Base-by-base conservation (phyloP, 345 rosid genomes). In the Corchorus olitorius region DNA sequence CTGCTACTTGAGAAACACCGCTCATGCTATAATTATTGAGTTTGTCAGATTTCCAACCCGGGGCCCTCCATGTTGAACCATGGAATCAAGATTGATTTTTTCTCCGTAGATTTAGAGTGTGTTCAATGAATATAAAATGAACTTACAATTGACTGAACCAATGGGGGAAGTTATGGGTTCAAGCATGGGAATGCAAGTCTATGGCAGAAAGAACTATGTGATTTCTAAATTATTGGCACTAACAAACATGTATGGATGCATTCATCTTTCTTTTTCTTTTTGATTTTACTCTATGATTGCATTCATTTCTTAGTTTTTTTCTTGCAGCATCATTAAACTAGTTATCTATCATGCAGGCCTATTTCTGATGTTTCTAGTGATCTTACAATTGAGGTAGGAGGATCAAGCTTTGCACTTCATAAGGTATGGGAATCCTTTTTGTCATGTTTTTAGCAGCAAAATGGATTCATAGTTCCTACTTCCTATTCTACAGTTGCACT, bases 361-460 rank as follows among this genome's bases (percentile, higher is more conserved):
- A 90, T 93, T 75, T 92, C 98, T 2, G 98, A 96, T 59, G 98
- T 96, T 73, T 93, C 97, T 16, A 96, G 99, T 77, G 99, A 96
- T 83, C 94, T 96, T 33, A 89, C 87, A 0, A 77, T 96, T 22
- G 97, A 93, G 78, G 90, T 96, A 22, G 98, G 98, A 85, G 83
- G 87, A 34, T 91, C 98, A 1, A 93, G 78, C 85, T 93, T 96
- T 83, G 84, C 94, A 43, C 97, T 96, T 81, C 99, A 96, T 73
- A 93, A 93, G 95, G 99, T 92, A 89, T 67, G 72, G 6, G 48
- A 48, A 62, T 15, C 46, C 12, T 19, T 50, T 49, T 62, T 35
- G 17, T 49, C 70, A 46, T 8, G 8, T 52, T 74, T 59, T 48
- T 73, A 20, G 66, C 45, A 16, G 39, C 17, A 41, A 41, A 33